These are phyloP conservation scores for Dipodascus albidus DNA, from an alignment of 805 yeast genomes.

Conservation along the genomic window DNA sequence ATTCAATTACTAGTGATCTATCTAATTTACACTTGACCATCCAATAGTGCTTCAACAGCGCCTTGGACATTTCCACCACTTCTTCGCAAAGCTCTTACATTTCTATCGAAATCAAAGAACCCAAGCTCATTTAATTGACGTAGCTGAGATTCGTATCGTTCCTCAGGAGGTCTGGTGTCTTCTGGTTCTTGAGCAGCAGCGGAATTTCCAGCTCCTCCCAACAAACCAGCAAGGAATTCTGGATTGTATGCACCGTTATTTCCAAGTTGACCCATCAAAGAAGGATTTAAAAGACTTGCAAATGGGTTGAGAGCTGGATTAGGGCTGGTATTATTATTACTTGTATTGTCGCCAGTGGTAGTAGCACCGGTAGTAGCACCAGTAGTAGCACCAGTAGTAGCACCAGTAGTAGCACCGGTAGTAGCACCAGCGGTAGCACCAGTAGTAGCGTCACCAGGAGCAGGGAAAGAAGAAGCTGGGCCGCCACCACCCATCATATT, in stretches of 20 bases:
- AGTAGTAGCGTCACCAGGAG: slow-evolving; percentile 16
- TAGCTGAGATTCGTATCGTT: slow-evolving; percentile 57
- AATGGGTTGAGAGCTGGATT: slow-evolving; percentile 19
- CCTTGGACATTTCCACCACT: slow-evolving; percentile 97
- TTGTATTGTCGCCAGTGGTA: slow-evolving; percentile 21
- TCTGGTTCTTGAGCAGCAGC: slow-evolving; percentile 30
- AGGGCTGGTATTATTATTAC: slow-evolving; percentile 8
- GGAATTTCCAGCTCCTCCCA: slow-evolving; percentile 12
- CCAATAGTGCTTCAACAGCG: slow-evolving; percentile 78
- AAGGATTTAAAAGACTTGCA: slow-evolving; percentile 25
- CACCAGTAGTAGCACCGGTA: slow-evolving; percentile 32
- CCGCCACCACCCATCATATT: slow-evolving; percentile 34
- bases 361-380: slow-evolving; percentile 19
- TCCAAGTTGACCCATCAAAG: slow-evolving; percentile 25
- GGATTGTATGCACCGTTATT: slow-evolving; percentile 21
- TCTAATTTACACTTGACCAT: slow-evolving; percentile 35
- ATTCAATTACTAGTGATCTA: background rate
- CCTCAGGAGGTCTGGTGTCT: slow-evolving; percentile 71
- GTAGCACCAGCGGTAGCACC: slow-evolving; percentile 40
- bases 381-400: slow-evolving; percentile 12
- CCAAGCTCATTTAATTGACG: slow-evolving; percentile 77
- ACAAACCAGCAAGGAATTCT: slow-evolving; percentile 9
- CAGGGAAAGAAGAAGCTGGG: slow-evolving; percentile 21
- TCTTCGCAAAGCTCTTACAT: slow-evolving; percentile 84
- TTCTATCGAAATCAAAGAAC: slow-evolving; percentile 83